These are phyloP conservation scores for Brassica balearica DNA, from an alignment of 441 rosid genomes.

Conservation along the genomic window DNA sequence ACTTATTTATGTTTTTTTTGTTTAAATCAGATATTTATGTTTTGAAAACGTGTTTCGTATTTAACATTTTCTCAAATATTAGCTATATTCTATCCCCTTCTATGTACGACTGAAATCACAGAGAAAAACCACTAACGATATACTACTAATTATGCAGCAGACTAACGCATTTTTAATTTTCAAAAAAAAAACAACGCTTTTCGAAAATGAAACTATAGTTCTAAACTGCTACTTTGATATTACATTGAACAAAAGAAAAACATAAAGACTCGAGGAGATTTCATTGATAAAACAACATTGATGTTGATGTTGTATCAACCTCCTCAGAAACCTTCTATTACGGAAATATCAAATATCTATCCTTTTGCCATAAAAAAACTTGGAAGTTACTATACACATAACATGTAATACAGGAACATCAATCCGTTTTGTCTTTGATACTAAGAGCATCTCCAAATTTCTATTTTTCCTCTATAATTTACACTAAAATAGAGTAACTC, in stretches of 20 bases:
- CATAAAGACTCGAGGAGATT: not conserved
- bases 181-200: not conserved
- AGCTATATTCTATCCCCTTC: not conserved
- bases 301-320: not conserved
- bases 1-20: not conserved
- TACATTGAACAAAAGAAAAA: not conserved
- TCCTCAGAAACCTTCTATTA: not conserved
- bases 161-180: not conserved
- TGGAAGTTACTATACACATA: not conserved
- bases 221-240: not conserved
- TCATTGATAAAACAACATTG: not conserved
- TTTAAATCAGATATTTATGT: not conserved
- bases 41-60: constrained; percentile 7
- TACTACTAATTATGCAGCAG: not conserved
- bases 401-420: not conserved
- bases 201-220: not conserved
- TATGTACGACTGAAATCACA: not conserved
- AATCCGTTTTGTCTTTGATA: not conserved
- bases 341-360: not conserved
- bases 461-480: too few species aligned
- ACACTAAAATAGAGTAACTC: too few species aligned
- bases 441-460: too few species aligned
- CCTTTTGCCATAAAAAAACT: not conserved
- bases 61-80: constrained; percentile 7
- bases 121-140: not conserved